These are phyloP conservation scores for Amanita subjunquillea DNA, from an alignment of 768 basidiomycete genomes.

Conservation along the genomic window DNA sequence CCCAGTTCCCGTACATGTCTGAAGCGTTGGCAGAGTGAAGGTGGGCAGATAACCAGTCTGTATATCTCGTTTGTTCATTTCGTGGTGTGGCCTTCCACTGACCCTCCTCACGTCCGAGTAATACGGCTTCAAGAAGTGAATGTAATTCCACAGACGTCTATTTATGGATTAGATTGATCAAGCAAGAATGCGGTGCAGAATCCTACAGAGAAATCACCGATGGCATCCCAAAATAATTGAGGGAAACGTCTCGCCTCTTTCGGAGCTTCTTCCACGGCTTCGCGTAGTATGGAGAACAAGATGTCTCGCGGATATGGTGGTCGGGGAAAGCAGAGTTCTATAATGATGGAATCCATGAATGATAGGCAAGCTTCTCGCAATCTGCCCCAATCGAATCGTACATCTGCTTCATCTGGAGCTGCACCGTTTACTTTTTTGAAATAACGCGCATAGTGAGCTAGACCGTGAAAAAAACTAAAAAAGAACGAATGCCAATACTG, in stretches of 20 bases:
- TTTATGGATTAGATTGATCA: background rate
- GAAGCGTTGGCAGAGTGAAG: conserved; percentile 50
- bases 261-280: conserved; percentile 65
- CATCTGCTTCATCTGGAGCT: conserved; percentile 36
- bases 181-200: background rate
- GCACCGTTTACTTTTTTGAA: conserved; percentile 39
- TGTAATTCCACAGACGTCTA: conserved; percentile 60
- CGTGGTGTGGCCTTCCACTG: conserved; percentile 39
- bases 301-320: conserved; percentile 58
- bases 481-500: background rate
- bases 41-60: conserved; percentile 63
- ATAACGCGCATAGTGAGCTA: conserved; percentile 66
- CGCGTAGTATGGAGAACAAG: conserved; percentile 56
- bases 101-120: conserved; percentile 46
- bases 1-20: conserved; percentile 34
- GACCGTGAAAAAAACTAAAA: background rate
- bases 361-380: conserved; percentile 60
- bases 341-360: conserved; percentile 75
- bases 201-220: conserved; percentile 69
- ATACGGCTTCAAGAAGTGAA: conserved; percentile 50
- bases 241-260: conserved; percentile 68
- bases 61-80: conserved; percentile 49
- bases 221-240: conserved; percentile 70
- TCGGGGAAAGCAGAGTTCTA: conserved; percentile 71
- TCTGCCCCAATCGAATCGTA: conserved; percentile 56